These are phyloP conservation scores for Cephalotrichum gorgonifer DNA, from an alignment of 2,329 filamentous ascomycete species.

Conservation along the genomic window DNA sequence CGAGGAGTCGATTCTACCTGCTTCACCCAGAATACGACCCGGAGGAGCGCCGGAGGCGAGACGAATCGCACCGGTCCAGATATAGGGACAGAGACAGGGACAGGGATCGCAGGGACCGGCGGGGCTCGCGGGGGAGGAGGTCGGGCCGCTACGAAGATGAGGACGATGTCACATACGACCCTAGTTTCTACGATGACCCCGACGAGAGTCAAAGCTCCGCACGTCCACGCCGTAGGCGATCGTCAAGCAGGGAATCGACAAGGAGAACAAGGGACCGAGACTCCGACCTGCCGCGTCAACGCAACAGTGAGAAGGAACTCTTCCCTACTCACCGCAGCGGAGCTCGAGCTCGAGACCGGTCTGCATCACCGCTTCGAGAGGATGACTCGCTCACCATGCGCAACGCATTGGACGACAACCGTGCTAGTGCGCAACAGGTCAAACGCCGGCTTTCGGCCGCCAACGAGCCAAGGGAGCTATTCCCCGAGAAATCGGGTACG, in stretches of 20 bases:
- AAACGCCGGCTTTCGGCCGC: constrained; percentile 16
- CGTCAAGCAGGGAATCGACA: constrained; percentile 7
- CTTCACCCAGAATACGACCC: constrained; percentile 84
- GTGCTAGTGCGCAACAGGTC: constrained; percentile 21
- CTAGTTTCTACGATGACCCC: constrained; percentile 71
- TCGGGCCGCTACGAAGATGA: constrained; percentile 29
- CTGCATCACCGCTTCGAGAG: constrained; percentile 38
- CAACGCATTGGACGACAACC: constrained; percentile 17
- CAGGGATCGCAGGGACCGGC: constrained; percentile 5
- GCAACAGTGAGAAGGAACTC: constrained; percentile 44
- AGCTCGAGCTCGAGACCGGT: constrained; percentile 30
- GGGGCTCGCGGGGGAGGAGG: constrained; percentile 14
- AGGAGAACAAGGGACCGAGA: constrained; percentile 1
- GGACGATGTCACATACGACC: constrained; percentile 52
- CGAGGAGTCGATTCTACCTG: constrained; percentile 83
- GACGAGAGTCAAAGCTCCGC: constrained; percentile 33
- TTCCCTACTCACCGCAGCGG: constrained; percentile 36
- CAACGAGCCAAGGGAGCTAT: constrained; percentile 7
- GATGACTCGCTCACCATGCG: too few relatives aligned
- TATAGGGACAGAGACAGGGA: constrained; percentile 56
- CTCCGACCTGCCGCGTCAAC: not conserved
- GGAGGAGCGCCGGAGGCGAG: constrained; percentile 55
- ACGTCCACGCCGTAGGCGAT: constrained; percentile 16
- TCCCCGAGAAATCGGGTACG: constrained; percentile 5
- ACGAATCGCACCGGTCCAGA: constrained; percentile 45